Conservation (phyloP, 768 basidiomycete species). For the Mycena maculata region DNA sequence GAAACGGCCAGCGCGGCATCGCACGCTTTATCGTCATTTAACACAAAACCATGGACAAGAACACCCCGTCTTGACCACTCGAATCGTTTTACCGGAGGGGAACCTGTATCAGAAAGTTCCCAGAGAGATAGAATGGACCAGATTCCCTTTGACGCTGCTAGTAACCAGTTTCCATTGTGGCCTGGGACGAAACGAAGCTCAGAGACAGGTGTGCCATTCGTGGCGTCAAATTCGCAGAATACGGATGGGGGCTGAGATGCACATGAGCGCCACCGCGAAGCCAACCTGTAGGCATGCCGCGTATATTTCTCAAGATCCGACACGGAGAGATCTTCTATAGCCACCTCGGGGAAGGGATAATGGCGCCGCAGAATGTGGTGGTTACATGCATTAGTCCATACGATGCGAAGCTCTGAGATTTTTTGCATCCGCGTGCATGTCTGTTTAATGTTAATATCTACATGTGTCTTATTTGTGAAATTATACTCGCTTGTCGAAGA, state of each 20-base stretch:
- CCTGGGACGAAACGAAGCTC: conserved; percentile 67
- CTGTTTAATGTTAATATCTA: conserved; percentile 42
- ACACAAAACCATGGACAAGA: conserved; percentile 61
- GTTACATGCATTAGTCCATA: conserved; percentile 67
- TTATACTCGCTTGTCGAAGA: conserved; percentile 18
- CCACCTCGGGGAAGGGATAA: conserved; percentile 61
- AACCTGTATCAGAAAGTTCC: conserved; percentile 50
- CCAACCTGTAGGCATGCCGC: conserved; percentile 57
- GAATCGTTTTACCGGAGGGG: conserved; percentile 45
- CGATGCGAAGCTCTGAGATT: conserved; percentile 60
- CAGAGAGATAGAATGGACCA: conserved; percentile 72
- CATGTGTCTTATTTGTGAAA: too few species aligned
- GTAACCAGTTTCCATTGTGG: conserved; percentile 54
- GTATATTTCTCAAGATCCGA: conserved; percentile 60
- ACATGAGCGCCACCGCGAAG: conserved; percentile 58
- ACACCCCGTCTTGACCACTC: conserved; percentile 68
- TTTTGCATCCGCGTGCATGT: conserved; percentile 60
- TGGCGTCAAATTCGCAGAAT: conserved; percentile 43
- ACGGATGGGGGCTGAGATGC: conserved; percentile 26
- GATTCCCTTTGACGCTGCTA: conserved; percentile 68
- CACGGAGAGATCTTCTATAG: conserved; percentile 50
- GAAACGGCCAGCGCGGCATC: conserved; percentile 65
- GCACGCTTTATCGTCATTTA: conserved; percentile 60
- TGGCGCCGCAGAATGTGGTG: conserved; percentile 56
- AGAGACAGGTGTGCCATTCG: conserved; percentile 58